Base-by-base conservation (phyloP, 2,329 filamentous ascomycete species). In the Clonostachys sp. region DNA sequence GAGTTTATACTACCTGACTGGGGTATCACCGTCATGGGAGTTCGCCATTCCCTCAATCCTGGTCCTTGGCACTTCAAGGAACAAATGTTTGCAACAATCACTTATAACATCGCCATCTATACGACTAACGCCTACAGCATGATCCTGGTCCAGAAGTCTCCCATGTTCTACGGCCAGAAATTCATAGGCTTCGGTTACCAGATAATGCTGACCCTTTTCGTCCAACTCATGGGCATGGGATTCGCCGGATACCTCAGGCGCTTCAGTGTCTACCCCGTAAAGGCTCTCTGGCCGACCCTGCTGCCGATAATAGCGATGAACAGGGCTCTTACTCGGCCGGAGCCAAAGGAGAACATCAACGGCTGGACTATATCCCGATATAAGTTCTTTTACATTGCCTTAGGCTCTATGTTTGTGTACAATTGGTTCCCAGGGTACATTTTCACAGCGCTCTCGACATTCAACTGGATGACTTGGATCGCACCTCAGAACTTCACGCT, bases 261-360 rank as follows among this genome's bases (percentile, higher is more conserved):
- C 1, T 80, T 78, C 54, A 61, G 80, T 5, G 74, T 80, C 6
- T 77, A 75, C 45, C 76, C 76, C 0, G 63, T 74, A 1, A 72
- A 71, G 55, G 74, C 71, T 44, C 65, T 82, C 4, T 81, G 78
- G 78, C 79, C 79, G 0, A 63, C 71, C 2, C 71, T 71, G 0
- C 63, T 81, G 4, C 70, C 72, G 2, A 77, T 68, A 5, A 74
- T 77, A 38, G 73, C 74, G 5, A 63, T 80, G 6, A 77, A 74
- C 56, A 60, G 65, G 5, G 70, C 75, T 8, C 59, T 65, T 3
- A 90, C 95, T 65, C 91, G 86, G 57, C 84, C 90, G 51, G 85
- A 91, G 59, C 95, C 94, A 63, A 87, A 86, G 55, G 78, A 83
- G 34, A 16, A 41, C 8, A 89, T 88, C 18, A 84, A 89, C 62